These are phyloP conservation scores for Ilyonectria destructans DNA, from an alignment of 2,329 filamentous ascomycete species.

Conservation along the genomic window DNA sequence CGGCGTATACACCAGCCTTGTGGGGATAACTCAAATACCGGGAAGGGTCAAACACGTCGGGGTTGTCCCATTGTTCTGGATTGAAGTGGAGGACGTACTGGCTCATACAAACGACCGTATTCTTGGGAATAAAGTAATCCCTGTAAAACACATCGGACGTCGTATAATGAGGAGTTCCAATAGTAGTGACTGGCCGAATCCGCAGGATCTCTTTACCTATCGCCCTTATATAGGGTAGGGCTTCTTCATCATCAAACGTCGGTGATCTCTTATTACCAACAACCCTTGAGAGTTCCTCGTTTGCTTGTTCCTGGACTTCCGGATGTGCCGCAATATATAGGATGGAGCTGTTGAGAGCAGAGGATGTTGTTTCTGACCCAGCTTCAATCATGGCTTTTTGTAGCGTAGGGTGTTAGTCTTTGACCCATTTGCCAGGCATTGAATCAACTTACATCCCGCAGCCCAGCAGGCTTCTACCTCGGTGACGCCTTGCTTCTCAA, in stretches of 20 bases:
- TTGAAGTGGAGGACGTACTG: constrained; percentile 26
- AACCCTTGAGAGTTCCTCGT: constrained; percentile 67
- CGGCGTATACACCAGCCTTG: constrained; percentile 45
- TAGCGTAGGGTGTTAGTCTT: background rate
- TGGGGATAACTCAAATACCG: constrained; percentile 29
- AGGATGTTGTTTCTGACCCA: constrained; percentile 32
- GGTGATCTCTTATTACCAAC: constrained; percentile 65
- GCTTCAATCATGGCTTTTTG: constrained; percentile 31
- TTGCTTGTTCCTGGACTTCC: constrained; percentile 53
- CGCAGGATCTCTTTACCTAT: constrained; percentile 71
- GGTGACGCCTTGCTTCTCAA: constrained; percentile 27
- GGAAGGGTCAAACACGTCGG: constrained; percentile 21
- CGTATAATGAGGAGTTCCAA: constrained; percentile 25
- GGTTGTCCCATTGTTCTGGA: constrained; percentile 8
- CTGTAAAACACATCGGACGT: constrained; percentile 30
- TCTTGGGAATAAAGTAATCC: constrained; percentile 31
- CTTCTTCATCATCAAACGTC: constrained; percentile 62
- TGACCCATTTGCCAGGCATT: background rate
- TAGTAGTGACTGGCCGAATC: constrained; percentile 65
- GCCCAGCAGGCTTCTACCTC: constrained; percentile 20
- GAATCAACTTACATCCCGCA: constrained; percentile 20
- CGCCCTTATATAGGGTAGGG: constrained; percentile 68
- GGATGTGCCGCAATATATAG: constrained; percentile 24
- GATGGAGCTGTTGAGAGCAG: constrained; percentile 27
- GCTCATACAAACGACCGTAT: constrained; percentile 27